A percentile compares a stretch with the other conserved stretches of the same genome.
These are phyloP conservation scores for Lophium mytilinum DNA, from an alignment of 495 filamentous ascomycete genomes.

Conservation along the genomic window DNA sequence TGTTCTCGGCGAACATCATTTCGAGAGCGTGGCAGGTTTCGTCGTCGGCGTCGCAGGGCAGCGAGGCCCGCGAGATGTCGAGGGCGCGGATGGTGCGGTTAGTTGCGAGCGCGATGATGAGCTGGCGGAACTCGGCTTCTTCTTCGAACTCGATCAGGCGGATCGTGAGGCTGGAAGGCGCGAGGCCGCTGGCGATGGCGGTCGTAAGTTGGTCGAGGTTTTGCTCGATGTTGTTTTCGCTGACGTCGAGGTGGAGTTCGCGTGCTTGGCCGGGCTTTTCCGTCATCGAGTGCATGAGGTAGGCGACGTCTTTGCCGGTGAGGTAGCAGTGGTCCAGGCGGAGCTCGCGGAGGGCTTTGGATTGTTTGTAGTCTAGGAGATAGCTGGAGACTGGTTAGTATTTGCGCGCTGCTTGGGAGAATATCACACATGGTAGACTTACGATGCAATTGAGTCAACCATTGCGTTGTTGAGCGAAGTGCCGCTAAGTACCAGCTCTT, in stretches of 20 bases:
- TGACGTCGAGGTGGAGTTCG: conserved; percentile 69
- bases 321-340: conserved; percentile 73
- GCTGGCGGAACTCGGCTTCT: conserved; percentile 63
- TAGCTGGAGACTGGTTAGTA: conserved; percentile 9
- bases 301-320: conserved; percentile 66
- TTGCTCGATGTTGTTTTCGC: conserved; percentile 71
- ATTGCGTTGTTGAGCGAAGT: conserved; percentile 49
- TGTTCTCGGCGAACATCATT: conserved; percentile 69
- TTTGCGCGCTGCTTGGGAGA: too few species aligned
- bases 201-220: conserved; percentile 61
- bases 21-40: conserved; percentile 69
- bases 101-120: conserved; percentile 61
- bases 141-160: conserved; percentile 78
- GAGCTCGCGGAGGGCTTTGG: conserved; percentile 57
- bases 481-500: conserved; percentile 62
- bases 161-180: conserved; percentile 69
- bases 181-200: conserved; percentile 53
- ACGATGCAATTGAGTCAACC: conserved; percentile 32
- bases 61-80: conserved; percentile 82
- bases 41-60: conserved; percentile 67
- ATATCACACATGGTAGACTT: conserved; percentile 4
- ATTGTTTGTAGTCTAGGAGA: conserved; percentile 39
- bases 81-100: conserved; percentile 69
- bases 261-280: conserved; percentile 43
- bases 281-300: conserved; percentile 68